phyloP scores from a whole-genome alignment of 23 red algal genomes.

The Gracilaria vermiculophylla region DNA sequence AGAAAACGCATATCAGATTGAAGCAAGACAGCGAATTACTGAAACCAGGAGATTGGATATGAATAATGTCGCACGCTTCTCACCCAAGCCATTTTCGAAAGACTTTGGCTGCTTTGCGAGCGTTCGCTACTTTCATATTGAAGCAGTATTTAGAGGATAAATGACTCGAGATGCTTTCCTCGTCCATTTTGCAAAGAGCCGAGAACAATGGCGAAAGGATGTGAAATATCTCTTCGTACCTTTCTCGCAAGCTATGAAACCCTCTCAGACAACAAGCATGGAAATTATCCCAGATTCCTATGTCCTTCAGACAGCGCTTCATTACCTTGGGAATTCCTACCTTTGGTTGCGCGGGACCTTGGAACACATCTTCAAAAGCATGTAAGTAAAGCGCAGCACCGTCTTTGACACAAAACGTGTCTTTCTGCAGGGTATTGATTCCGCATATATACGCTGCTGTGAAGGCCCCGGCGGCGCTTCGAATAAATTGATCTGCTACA shows the following conservation, averaged over 20 bases:
- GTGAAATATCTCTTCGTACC: slow-evolving; percentile 22
- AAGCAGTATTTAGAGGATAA: neutral
- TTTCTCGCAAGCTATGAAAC: slow-evolving; percentile 20
- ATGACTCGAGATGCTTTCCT: neutral
- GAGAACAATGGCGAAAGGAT: slow-evolving; percentile 21
- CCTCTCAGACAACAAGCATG: slow-evolving; percentile 9
- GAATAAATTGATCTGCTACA: slow-evolving; percentile 10
- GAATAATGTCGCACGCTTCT: too few relatives aligned
- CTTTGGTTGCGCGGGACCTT: neutral
- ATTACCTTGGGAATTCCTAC: neutral
- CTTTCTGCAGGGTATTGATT: neutral
- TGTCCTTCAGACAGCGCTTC: slow-evolving; percentile 4
- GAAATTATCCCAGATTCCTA: slow-evolving; percentile 47
- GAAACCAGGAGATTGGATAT: too few relatives aligned
- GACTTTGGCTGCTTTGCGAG: neutral
- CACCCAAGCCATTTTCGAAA: slow-evolving; percentile 50
- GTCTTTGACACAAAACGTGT: slow-evolving; percentile 20
- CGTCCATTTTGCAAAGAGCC: neutral
- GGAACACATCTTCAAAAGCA: slow-evolving; percentile 7
- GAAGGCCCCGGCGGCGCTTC: slow-evolving; percentile 37
- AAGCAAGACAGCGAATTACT: too few relatives aligned
- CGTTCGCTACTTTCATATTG: slow-evolving; percentile 4
- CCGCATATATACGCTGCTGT: slow-evolving; percentile 21
- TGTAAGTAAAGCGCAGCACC: slow-evolving; percentile 11
- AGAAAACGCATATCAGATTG: too few relatives aligned